Conservation (phyloP, 139 green algal species). For the Monoraphidium neglectum region DNA sequence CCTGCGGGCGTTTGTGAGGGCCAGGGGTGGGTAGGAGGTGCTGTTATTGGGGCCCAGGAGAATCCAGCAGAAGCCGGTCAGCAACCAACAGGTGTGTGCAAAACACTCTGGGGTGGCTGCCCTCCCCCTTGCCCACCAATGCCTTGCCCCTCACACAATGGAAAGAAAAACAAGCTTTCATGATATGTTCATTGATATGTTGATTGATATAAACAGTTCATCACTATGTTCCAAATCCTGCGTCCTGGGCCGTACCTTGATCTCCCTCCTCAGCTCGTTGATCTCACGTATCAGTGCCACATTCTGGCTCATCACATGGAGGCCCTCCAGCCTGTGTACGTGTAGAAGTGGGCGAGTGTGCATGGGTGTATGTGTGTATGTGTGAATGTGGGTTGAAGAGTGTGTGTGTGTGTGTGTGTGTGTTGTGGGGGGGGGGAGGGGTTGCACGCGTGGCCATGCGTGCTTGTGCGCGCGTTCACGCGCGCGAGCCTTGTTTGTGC, state of each 20-base stretch:
- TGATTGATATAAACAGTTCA: not conserved
- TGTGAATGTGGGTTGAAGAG: too few relatives aligned
- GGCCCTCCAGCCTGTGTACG: slow-evolving; percentile 31
- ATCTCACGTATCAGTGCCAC: slow-evolving; percentile 88
- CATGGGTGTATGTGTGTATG: slow-evolving; percentile 9
- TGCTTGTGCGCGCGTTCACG: not conserved
- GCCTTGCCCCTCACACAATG: not conserved
- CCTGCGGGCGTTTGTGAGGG: too few relatives aligned
- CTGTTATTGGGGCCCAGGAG: too few relatives aligned
- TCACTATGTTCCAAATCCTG: not conserved
- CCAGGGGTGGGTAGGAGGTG: too few relatives aligned
- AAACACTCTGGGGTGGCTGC: not conserved
- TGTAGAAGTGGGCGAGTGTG: slow-evolving; percentile 16
- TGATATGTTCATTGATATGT: not conserved
- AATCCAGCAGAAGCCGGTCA: too few relatives aligned
- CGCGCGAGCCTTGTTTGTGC: too few relatives aligned
- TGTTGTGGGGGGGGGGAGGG: too few relatives aligned
- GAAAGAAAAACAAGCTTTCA: not conserved
- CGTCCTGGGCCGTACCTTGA: slow-evolving; percentile 40
- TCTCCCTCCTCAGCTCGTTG: slow-evolving; percentile 86
- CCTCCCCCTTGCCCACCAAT: not conserved
- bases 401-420: too few relatives aligned
- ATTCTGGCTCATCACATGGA: slow-evolving; percentile 77
- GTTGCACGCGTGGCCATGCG: too few relatives aligned
- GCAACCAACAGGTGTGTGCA: too few relatives aligned